These are phyloP conservation scores for Leccinum sublutescens DNA, from an alignment of 768 basidiomycete species.

Conservation along the genomic window DNA sequence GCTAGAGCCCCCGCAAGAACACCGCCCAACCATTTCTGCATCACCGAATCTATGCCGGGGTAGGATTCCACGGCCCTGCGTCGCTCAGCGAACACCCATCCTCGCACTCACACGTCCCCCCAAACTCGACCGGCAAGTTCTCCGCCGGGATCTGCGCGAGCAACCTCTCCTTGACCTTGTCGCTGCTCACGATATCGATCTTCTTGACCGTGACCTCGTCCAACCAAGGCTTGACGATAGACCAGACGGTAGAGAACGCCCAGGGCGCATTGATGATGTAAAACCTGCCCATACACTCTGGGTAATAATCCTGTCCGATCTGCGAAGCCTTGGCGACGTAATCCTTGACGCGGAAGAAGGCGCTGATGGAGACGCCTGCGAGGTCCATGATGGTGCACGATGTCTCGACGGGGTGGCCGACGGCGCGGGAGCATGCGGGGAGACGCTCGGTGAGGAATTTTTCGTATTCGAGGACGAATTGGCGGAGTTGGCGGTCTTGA, in stretches of 20 bases:
- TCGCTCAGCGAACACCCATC: conserved; percentile 88
- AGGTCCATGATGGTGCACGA: conserved; percentile 98
- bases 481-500: conserved; percentile 82
- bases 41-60: conserved; percentile 17
- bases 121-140: conserved; percentile 83
- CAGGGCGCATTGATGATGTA: conserved; percentile 98
- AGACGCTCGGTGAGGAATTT: conserved; percentile 77
- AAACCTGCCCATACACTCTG: conserved; percentile 96
- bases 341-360: conserved; percentile 91
- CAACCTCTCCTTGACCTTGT: conserved; percentile 67
- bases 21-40: neutral
- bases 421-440: conserved; percentile 68
- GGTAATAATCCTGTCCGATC: conserved; percentile 90
- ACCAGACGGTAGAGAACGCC: conserved; percentile 88
- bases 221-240: conserved; percentile 87
- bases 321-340: conserved; percentile 74
- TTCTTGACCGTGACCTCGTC: conserved; percentile 94
- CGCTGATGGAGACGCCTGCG: conserved; percentile 59
- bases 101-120: conserved; percentile 73
- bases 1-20: conserved; percentile 5
- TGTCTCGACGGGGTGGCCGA: conserved; percentile 91
- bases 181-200: conserved; percentile 82
- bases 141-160: conserved; percentile 79
- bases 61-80: conserved; percentile 84
- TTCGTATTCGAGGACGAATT: conserved; percentile 93